Evolutionary conservation across 176 grass and related monocot species (phyloP), one percentile per base, ranked within the genome.

Genomic region (Sorghum bicolor): DNA sequence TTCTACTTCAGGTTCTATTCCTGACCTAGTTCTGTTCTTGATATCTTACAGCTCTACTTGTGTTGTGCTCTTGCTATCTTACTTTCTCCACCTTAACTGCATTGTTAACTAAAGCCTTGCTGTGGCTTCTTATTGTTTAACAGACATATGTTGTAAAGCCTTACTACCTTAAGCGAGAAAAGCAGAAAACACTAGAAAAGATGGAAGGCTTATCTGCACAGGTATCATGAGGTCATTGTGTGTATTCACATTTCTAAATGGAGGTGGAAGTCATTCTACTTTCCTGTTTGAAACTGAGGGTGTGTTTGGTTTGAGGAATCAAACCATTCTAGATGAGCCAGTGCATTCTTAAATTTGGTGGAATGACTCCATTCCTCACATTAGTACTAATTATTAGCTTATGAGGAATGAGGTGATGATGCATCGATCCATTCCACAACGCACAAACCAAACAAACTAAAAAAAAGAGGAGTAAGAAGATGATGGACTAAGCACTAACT

Each of bases 61-160:
- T 85, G 19, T 40, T 66, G 29, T 55, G 55, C 25, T 73, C 44
- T 22, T 31, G 43, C 43, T 55, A 57, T 85, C 14, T n/a, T 48
- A 87, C 13, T 75, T 93, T 31, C 26, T 61, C 26, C 60, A 37
- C 45, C 30, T 63, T 85, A 64, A 32, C 52, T 79, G 60, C 68
- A 76, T 83, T 71, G 19, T 76, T 50, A 55, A 82, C 68, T 81
- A 84, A 87, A 72, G 5, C 52, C 20, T 76, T 79, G 67, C 33
- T 81, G 26, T 80, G 55, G 57, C 17, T 79, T 82, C 64, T 86
- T 72, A 76, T 92, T 76, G 71, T 67, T 84, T 86, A 14, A 74
- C 87, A 99, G 96, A 88, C 88, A 64, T 96, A 92, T 83, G 52
- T 99, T 85, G 85, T 96, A 77, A 92, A 99, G 70, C 96, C 96